Conservation (phyloP, 495 filamentous ascomycete species). For the Penicillium soppii region DNA sequence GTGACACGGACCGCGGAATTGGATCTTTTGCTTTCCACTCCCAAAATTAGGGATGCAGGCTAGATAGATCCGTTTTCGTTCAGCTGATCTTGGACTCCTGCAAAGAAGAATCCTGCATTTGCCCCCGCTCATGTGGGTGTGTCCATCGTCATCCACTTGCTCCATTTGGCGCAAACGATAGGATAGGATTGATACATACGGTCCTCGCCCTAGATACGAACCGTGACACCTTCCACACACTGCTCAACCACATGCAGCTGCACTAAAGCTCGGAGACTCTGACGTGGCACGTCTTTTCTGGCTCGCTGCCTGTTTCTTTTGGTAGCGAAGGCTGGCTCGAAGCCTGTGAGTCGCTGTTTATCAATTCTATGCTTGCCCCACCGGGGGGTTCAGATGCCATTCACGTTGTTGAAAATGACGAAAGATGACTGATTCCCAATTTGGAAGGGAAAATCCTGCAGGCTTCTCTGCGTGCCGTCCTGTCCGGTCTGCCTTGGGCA, state of each 20-base stretch:
- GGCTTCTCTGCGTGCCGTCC: slow-evolving; percentile 7
- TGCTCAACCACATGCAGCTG: slow-evolving; percentile 46
- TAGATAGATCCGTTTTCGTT: slow-evolving; percentile 34
- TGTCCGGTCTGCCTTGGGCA: background rate
- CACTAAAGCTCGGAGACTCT: slow-evolving; percentile 47
- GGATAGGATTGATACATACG: slow-evolving; percentile 35
- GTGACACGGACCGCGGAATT: slow-evolving; percentile 28
- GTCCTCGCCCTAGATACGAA: slow-evolving; percentile 39
- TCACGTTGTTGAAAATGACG: slow-evolving; percentile 14
- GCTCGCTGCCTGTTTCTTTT: slow-evolving; percentile 28
- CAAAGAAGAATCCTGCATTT: slow-evolving; percentile 48
- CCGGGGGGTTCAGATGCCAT: slow-evolving; percentile 10
- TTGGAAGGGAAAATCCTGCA: slow-evolving; percentile 15
- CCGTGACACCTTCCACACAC: slow-evolving; percentile 43
- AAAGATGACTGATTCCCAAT: slow-evolving; percentile 9
- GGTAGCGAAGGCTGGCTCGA: slow-evolving; percentile 28
- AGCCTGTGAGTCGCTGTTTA: slow-evolving; percentile 28
- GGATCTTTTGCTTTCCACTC: slow-evolving; percentile 16
- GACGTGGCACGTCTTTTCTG: slow-evolving; percentile 50
- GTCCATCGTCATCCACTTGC: slow-evolving; percentile 33
- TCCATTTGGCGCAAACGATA: slow-evolving; percentile 37
- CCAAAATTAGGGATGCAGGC: slow-evolving; percentile 16
- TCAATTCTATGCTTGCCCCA: slow-evolving; percentile 13
- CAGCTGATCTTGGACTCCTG: slow-evolving; percentile 51
- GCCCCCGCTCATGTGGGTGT: slow-evolving; percentile 46